Base-by-base conservation (phyloP, 1,284 basidiomycete species). In the Pseudozyma sp. region DNA sequence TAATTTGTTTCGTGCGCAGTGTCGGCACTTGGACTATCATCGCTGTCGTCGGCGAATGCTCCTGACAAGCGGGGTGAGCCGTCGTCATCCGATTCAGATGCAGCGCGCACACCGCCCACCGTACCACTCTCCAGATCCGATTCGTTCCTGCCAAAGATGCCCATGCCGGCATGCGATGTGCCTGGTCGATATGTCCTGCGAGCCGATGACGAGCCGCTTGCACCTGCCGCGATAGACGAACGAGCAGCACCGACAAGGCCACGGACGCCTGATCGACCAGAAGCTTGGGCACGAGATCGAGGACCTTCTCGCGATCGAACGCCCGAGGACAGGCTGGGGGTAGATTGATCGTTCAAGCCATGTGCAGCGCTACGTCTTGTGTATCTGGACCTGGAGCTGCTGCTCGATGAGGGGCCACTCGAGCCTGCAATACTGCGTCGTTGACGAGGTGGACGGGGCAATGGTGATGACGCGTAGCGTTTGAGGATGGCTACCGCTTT, bases 401-500 rank as follows among this genome's bases (percentile, higher is more conserved):
- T 59, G 19, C 48, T 44, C 18, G 67, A 52, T 0, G 67, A 52
- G 14, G 61, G 36, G 11, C 54, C 36, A 34, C 50, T 59, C 4
- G 63, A 51, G 3, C 54, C 53, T 18, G 43, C 42, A 5, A 50
- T n/a, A n/a, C 54, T 51, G 13, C 60, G 43, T 13, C 69, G 62
- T 39, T 64, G 53, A 1, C 59, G 55, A 25, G 55, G 59, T 14
- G 72, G 48, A 12, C 59, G 63, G 2, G 72, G 72, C 14, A 67
- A 21, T 5, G 76, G 65, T 11, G 72, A 68, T 0, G 65, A 58
- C 12, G 70, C 70, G 38, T 71, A 73, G 7, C 66, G 67, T 52
- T 65, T 69, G 43, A 79, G 66, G 36, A 74, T 64, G 50, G 70
- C 71, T 12, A 79, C 67, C 3, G 75, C 79, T 59, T 81, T 81